Conservation (phyloP, 257 asterid species). For the Agastache rugosa region DNA sequence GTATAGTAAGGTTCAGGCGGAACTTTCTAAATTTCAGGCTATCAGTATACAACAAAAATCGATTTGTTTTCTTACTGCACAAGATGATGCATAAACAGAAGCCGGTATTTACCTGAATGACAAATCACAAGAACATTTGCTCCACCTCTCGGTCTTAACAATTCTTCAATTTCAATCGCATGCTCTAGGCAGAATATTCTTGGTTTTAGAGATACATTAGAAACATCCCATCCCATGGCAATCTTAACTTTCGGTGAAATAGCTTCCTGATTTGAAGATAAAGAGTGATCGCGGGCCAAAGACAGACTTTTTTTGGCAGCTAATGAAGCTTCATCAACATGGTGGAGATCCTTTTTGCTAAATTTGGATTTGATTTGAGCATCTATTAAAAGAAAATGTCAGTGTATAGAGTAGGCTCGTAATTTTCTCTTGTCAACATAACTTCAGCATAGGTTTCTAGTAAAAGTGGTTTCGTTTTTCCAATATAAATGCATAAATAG, state of each 20-base stretch:
- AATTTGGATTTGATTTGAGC: conserved; percentile 40
- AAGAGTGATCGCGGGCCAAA: conserved; percentile 24
- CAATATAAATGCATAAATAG: neutral
- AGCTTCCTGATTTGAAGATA: conserved; percentile 41
- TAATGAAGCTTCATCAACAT: conserved; percentile 36
- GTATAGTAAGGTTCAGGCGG: too few relatives aligned
- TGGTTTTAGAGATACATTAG: conserved; percentile 59
- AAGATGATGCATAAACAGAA: conserved; percentile 29
- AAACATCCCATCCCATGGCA: conserved; percentile 53
- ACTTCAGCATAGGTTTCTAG: neutral
- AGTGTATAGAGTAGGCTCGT: conserved; percentile 15
- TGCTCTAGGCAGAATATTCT: conserved; percentile 89
- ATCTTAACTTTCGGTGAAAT: conserved; percentile 42
- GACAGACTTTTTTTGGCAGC: conserved; percentile 43
- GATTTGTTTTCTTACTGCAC: neutral
- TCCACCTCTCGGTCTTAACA: conserved; percentile 77
- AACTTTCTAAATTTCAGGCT: neutral
- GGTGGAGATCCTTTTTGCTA: conserved; percentile 35
- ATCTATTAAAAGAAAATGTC: conserved; percentile 38
- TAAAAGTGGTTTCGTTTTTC: neutral
- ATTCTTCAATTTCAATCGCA: conserved; percentile 82
- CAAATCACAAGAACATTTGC: conserved; percentile 88
- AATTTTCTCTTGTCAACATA: neutral
- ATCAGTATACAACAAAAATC: neutral
- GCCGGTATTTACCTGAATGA: conserved; percentile 78